A percentile compares a stretch with the other conserved stretches of the same genome.
Conservation (phyloP, 495 filamentous ascomycete species). For the Cetradonia linearis region DNA sequence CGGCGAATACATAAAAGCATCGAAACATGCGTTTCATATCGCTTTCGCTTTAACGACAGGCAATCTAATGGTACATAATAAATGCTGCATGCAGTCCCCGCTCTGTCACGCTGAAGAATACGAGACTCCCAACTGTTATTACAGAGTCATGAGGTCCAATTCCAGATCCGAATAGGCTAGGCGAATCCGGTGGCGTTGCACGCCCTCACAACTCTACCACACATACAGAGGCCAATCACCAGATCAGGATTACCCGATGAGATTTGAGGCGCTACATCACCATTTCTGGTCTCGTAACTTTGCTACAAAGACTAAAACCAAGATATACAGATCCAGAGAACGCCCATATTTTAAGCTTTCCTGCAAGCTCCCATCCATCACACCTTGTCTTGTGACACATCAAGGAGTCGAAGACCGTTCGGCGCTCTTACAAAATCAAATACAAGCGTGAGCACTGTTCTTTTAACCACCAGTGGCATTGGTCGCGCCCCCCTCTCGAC, state of each 20-base stretch:
- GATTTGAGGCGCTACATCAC: no score
- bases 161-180: neutral
- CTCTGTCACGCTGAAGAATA: neutral
- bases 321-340: neutral
- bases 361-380: neutral
- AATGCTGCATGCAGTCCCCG: neutral
- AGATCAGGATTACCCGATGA: no score
- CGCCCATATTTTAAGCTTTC: neutral
- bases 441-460: neutral
- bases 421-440: neutral
- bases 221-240: no score
- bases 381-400: neutral
- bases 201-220: neutral
- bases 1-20: constrained; percentile 7
- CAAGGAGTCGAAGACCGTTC: neutral
- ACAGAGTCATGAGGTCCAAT: neutral
- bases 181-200: neutral
- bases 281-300: no score
- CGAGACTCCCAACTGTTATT: neutral
- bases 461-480: neutral
- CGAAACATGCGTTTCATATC: constrained; percentile 1
- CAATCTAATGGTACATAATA: neutral
- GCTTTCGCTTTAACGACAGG: neutral
- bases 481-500: neutral
- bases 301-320: neutral